Base-by-base conservation (phyloP, 2,329 filamentous ascomycete genomes). In the Ophiocordyceps camponoti-floridani region DNA sequence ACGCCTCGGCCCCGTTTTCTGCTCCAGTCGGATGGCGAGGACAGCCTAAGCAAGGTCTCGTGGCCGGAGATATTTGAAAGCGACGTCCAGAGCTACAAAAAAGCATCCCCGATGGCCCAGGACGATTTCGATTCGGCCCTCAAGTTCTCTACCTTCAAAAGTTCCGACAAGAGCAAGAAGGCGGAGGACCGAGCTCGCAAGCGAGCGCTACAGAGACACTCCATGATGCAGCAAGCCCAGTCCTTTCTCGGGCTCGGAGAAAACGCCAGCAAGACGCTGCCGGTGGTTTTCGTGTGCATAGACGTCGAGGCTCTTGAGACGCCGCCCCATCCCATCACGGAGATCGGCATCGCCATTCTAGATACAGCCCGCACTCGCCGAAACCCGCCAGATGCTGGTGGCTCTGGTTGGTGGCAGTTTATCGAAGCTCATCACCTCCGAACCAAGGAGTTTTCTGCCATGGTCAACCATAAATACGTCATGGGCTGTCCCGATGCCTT, bases 291-390 rank as follows among this genome's bases (percentile, higher is more conserved):
- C 52, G 67, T 94, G 47, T 77, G 74, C 49, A 68, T 96, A 41
- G 91, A 98, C 53, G 66, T 91, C 30, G 91, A 98, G 60, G 78
- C 81, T 1, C 84, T 79, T 47, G 91, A 98, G 58, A 62, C 64
- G 19, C 67, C 74, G 41, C 73, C 77, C 12, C 65, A 69, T 31
- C 66, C 74, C 12, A 72, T 96, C 47, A 94, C 88, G 0, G 91
- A 98, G 59, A 70, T 98, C 37, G 91, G 91, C 1, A 68, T 98
- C 38, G 80, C 85, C 1, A 79, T 80, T 3, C 67, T 96, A 0
- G 87, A 96, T 57, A 87, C 82, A 1, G 52, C 60, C 4, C 60
- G 72, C 35, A 56, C 86, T 19, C 53, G 61, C 1, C 62, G 59
- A 8, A 48, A 77, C 1, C 54, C 73, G 0, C 82, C 84, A 3